Evolutionary conservation across 805 yeast genomes (phyloP).

Genomic region (Kluyveromyces nonfermentans): DNA sequence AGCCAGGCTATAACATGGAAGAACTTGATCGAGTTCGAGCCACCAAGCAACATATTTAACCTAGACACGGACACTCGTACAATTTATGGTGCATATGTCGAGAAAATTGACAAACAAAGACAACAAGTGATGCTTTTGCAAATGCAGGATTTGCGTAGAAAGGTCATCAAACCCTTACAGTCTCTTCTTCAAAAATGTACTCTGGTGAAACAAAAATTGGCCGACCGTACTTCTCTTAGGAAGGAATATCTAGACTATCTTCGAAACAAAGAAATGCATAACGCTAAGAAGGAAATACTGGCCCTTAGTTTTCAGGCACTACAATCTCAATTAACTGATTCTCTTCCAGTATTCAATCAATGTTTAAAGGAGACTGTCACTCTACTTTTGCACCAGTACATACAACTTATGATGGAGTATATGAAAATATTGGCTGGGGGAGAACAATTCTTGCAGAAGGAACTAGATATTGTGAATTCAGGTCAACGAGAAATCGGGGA

Average conservation of each 20-base stretch:
- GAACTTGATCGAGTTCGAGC: constrained; percentile 18
- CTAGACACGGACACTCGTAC: constrained; percentile 18
- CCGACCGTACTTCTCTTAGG: constrained; percentile 26
- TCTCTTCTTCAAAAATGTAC: constrained; percentile 18
- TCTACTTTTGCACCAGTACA: constrained; percentile 17
- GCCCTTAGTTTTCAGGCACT: constrained; percentile 22
- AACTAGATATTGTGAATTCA: constrained; percentile 11
- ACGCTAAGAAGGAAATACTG: constrained; percentile 20
- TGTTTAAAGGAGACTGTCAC: constrained; percentile 9
- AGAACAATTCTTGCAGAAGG: constrained; percentile 17
- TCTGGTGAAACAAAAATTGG: constrained; percentile 18
- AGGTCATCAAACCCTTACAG: constrained; percentile 24
- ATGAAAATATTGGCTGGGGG: constrained; percentile 28
- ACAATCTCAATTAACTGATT: constrained; percentile 22
- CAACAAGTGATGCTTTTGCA: constrained; percentile 23
- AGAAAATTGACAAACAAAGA: constrained; percentile 20
- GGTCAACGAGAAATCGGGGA: constrained; percentile 20
- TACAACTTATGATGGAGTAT: constrained; percentile 19
- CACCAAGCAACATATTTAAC: constrained; percentile 10
- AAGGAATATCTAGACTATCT: constrained; percentile 27
- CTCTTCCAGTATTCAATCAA: constrained; percentile 24
- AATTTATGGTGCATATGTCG: constrained; percentile 21
- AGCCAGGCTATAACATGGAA: constrained; percentile 23
- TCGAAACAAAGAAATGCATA: constrained; percentile 17
- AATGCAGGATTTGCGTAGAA: constrained; percentile 18